Conservation (phyloP, 371 early-diverging fungal genomes). For the Saksenaea oblongispora region DNA sequence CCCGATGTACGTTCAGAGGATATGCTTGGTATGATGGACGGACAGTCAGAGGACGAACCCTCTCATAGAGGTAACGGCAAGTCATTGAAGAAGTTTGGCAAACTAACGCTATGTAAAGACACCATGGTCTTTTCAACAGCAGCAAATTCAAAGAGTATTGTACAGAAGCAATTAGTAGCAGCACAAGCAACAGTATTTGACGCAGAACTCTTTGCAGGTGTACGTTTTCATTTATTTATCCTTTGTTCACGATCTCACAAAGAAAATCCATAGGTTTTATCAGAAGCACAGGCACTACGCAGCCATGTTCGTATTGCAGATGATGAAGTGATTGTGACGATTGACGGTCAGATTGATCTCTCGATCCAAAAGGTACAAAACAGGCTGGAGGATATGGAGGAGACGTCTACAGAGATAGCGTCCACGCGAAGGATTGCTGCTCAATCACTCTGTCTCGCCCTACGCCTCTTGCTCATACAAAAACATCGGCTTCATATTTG, state of each 20-base stretch:
- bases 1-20: slow-evolving; percentile 11
- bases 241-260: neutral
- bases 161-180: slow-evolving; percentile 47
- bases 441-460: slow-evolving; percentile 29
- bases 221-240: slow-evolving; percentile 15
- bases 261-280: slow-evolving; percentile 38
- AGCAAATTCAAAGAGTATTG: slow-evolving; percentile 13
- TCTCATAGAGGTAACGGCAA: slow-evolving; percentile 6
- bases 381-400: neutral
- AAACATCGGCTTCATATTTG: slow-evolving; percentile 42
- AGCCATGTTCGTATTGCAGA: slow-evolving; percentile 53
- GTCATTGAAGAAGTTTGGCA: no score
- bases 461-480: slow-evolving; percentile 41
- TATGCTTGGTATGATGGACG: slow-evolving; percentile 18
- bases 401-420: neutral
- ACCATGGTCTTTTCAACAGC: neutral
- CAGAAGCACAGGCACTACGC: slow-evolving; percentile 54
- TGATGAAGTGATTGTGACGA: slow-evolving; percentile 52
- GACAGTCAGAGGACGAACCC: slow-evolving; percentile 2
- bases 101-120: neutral
- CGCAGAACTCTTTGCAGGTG: slow-evolving; percentile 57
- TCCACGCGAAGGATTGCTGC: slow-evolving; percentile 27
- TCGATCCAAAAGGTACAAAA: slow-evolving; percentile 24
- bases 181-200: slow-evolving; percentile 61
- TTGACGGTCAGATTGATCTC: slow-evolving; percentile 60